phyloP scores from a whole-genome alignment of 192 early-diverging fungal genomes.

The Coemansia sp. region DNA sequence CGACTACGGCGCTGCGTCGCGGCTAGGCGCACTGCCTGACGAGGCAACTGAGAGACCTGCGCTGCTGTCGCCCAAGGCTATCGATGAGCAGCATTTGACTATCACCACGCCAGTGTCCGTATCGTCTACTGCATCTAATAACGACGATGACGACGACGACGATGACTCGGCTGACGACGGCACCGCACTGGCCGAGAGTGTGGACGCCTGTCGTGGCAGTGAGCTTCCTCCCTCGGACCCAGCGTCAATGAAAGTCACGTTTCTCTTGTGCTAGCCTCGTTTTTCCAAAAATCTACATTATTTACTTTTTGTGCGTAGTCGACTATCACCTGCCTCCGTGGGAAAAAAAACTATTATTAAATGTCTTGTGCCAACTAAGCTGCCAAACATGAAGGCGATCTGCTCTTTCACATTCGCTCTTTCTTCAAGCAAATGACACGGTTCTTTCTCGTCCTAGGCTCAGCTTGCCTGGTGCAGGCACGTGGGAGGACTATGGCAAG shows the following conservation, averaged over 20 bases:
- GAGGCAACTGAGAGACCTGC: not conserved
- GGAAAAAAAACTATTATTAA: slow-evolving; percentile 5
- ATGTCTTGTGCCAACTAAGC: not conserved
- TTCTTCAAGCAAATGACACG: not conserved
- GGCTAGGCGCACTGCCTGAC: not conserved
- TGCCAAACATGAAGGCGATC: not conserved
- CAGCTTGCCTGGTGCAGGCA: not conserved
- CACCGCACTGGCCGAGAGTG: slow-evolving; percentile 8
- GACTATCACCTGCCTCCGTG: not conserved
- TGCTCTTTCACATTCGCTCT: not conserved
- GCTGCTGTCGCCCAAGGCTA: not conserved
- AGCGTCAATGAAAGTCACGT: slow-evolving; percentile 48
- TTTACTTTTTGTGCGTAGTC: not conserved
- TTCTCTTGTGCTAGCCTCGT: slow-evolving; percentile 31
- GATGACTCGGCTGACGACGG: slow-evolving; percentile 34
- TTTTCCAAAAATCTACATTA: not conserved
- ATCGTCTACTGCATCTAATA: slow-evolving; percentile 18
- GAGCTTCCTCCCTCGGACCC: slow-evolving; percentile 23
- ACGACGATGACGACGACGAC: slow-evolving; percentile 25
- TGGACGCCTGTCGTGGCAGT: not conserved
- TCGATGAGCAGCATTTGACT: slow-evolving; percentile 7
- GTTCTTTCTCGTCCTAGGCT: too few species aligned
- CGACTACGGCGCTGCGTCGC: not conserved
- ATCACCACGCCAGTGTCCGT: slow-evolving; percentile 30
- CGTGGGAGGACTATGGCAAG: not conserved